Percentiles rank a stretch among this genome's conserved stretches.
Conservation (phyloP, 768 basidiomycete species). For the Lentinula sp. region DNA sequence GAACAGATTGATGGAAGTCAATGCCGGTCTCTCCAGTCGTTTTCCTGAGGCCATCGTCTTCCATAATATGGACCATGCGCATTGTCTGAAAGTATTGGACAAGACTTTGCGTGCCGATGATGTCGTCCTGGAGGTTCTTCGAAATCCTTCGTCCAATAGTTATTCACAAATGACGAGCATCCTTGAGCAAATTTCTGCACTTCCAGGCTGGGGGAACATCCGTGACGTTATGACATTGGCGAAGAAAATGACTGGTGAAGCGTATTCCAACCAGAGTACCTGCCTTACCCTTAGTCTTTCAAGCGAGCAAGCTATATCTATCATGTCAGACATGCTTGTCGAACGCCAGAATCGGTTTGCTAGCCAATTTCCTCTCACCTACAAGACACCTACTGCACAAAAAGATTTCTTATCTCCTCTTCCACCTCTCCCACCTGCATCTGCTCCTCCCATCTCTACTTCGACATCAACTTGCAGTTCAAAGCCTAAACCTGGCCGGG, state of each 20-base stretch:
- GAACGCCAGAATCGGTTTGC: background rate
- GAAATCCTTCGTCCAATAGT: slow-evolving; percentile 8
- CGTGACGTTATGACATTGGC: slow-evolving; percentile 35
- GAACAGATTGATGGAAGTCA: slow-evolving; percentile 32
- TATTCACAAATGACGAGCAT: slow-evolving; percentile 20
- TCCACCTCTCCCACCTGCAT: background rate
- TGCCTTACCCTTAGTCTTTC: background rate
- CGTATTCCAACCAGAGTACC: slow-evolving; percentile 12
- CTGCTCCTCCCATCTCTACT: slow-evolving; percentile 10
- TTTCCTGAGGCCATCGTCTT: slow-evolving; percentile 39
- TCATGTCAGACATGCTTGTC: background rate
- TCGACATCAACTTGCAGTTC: slow-evolving; percentile 2
- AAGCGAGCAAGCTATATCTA: background rate
- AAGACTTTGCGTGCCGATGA: slow-evolving; percentile 24
- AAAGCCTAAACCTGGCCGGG: slow-evolving; percentile 1
- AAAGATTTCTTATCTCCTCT: background rate
- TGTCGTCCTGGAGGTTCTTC: slow-evolving; percentile 21
- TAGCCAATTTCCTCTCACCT: background rate
- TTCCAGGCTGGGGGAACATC: slow-evolving; percentile 44
- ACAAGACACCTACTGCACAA: background rate
- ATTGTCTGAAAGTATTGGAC: slow-evolving; percentile 30
- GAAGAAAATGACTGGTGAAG: slow-evolving; percentile 26
- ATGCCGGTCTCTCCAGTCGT: slow-evolving; percentile 39
- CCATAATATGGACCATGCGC: slow-evolving; percentile 24
- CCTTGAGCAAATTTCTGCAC: slow-evolving; percentile 21